Evolutionary conservation across 1,284 basidiomycete genomes (phyloP), one percentile per base, ranked within the genome.

Genomic region (Amylostereum chailletii): DNA sequence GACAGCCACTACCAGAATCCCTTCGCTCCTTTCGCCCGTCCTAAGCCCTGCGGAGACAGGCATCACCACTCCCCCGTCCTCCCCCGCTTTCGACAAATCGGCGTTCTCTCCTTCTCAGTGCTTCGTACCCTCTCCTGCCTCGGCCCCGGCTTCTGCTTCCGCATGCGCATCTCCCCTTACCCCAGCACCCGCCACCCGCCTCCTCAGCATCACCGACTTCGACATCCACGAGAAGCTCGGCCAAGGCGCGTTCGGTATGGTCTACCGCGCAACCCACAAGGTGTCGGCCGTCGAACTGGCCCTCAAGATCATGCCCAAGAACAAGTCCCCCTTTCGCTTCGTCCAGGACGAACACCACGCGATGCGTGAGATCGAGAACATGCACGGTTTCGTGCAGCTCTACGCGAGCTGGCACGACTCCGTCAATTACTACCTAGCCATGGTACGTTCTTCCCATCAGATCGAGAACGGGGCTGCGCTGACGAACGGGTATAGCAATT

Each of bases 301-400:
- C 31, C 96, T 99, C 81, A 99, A 99, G 70, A 94, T 98, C 34
- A 71, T 99, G 59, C 98, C 96, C 71, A 99, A 19, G 19, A 19
- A 19, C 19, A 19, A 19, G 19, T 19, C 19, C 19, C 19, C 19
- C 19, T 19, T 19, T 19, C 19, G 19, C 19, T 19, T 19, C 19
- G 19, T 19, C 19, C 19, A 19, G 19, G 19, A 19, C 19, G 19
- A 99, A 74, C 91, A 94, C 30, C 96, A 99, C 70, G 99, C 99
- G 96, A 98, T 99, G 63, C 92, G 95, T 44, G 99, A 99, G 79
- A 99, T 99, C 71, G 96, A 99, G 69, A 96, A 99, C 67, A 99
- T 95, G 50, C 99, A 99, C 63, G 95, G 99, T 71, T 95, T 99
- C 43, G 94, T 94, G 32, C 95, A 97, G 70, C 75, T 99, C 34